Evolutionary conservation across 2,329 filamentous ascomycete species (phyloP).

Genomic region (Hawksworthiomyces lignivorus): DNA sequence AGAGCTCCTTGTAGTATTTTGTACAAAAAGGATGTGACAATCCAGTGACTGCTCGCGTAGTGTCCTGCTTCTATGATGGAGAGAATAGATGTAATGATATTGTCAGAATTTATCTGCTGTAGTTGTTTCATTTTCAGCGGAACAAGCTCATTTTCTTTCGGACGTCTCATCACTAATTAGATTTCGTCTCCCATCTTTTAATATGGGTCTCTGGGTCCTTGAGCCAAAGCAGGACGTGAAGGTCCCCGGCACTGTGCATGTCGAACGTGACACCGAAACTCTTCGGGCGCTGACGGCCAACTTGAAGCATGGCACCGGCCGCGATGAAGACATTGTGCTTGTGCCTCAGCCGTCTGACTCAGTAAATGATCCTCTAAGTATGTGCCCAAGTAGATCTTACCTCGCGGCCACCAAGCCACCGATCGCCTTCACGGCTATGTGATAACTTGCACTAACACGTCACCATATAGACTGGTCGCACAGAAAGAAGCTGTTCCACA

Average conservation of each 20-base stretch:
- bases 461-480: conserved; percentile 2
- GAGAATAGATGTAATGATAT: too few species aligned
- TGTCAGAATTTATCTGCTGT: too few species aligned
- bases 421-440: too few species aligned
- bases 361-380: conserved; percentile 28
- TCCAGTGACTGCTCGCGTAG: too few species aligned
- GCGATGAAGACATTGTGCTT: conserved; percentile 31
- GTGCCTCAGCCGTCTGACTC: conserved; percentile 28
- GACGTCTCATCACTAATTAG: too few species aligned
- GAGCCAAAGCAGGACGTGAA: conserved; percentile 10
- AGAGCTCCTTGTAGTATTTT: too few species aligned
- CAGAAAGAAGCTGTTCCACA: conserved; percentile 6
- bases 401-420: too few species aligned
- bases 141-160: too few species aligned
- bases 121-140: too few species aligned
- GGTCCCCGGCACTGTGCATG: conserved; percentile 11
- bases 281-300: conserved; percentile 1
- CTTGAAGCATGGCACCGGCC: conserved; percentile 5
- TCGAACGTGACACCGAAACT: conserved; percentile 10
- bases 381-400: too few species aligned
- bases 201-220: conserved; percentile 13
- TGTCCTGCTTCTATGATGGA: too few species aligned
- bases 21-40: too few species aligned
- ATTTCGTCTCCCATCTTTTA: not conserved
- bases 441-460: not conserved